These are phyloP conservation scores for Metschnikowia santaceciliae DNA, from an alignment of 805 yeast species.

Conservation along the genomic window DNA sequence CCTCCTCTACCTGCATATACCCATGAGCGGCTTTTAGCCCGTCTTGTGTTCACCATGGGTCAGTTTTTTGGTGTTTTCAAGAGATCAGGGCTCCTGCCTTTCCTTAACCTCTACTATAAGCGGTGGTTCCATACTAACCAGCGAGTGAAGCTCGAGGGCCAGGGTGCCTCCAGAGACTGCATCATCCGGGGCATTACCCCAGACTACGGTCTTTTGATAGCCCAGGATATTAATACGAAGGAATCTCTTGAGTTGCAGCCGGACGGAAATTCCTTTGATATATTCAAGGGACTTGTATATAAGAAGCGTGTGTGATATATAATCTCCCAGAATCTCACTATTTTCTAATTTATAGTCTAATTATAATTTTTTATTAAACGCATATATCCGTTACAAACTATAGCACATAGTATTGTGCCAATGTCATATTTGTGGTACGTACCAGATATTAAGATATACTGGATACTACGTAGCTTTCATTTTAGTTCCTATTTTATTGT, in stretches of 20 bases:
- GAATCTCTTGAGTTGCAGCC: conserved; percentile 75
- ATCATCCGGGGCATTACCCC: conserved; percentile 73
- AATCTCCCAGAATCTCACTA: background rate
- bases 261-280: conserved; percentile 96
- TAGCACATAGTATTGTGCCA: too few relatives aligned
- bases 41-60: conserved; percentile 62
- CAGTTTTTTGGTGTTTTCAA: conserved; percentile 56
- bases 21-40: conserved; percentile 59
- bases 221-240: conserved; percentile 62
- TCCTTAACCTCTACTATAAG: conserved; percentile 67
- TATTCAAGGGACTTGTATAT: conserved; percentile 81
- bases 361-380: too few relatives aligned
- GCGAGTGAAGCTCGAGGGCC: conserved; percentile 48
- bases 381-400: too few relatives aligned
- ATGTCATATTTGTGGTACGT: too few relatives aligned
- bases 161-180: conserved; percentile 47
- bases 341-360: too few relatives aligned
- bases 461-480: too few relatives aligned
- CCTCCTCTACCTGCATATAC: conserved; percentile 43
- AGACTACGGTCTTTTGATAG: conserved; percentile 81
- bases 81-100: conserved; percentile 60
- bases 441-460: too few relatives aligned
- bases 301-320: conserved; percentile 22
- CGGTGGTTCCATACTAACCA: conserved; percentile 85
- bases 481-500: too few relatives aligned